Evolutionary conservation across 139 green algal species (phyloP).

Genomic region (Auxenochlorella pyrenoidosa): DNA sequence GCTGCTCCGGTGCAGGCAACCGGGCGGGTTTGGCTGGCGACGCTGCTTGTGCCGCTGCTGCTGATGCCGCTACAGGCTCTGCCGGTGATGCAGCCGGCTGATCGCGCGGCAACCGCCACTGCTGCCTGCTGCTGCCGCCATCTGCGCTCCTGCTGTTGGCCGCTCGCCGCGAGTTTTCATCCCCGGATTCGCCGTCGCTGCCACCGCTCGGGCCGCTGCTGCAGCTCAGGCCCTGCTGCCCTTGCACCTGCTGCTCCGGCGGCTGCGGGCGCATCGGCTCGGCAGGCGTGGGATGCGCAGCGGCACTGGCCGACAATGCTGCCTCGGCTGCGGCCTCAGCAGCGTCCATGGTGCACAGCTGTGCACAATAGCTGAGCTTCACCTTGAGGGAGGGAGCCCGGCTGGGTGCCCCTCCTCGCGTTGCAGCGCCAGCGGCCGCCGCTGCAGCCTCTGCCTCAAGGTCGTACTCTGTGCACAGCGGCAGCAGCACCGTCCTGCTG

Average conservation of each 20-base stretch:
- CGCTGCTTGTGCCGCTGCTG: not conserved
- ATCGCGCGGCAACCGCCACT: not conserved
- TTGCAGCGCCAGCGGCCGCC: not conserved
- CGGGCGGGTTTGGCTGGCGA: not conserved
- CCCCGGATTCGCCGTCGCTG: not conserved
- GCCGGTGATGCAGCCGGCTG: not conserved
- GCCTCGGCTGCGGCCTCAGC: slow-evolving; percentile 7
- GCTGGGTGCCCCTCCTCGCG: not conserved
- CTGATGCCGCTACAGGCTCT: not conserved
- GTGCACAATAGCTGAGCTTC: not conserved
- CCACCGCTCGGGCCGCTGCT: not conserved
- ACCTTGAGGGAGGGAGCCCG: slow-evolving; percentile 10
- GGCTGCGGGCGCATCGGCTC: not conserved
- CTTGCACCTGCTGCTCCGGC: not conserved
- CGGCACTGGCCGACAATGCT: not conserved
- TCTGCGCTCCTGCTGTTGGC: not conserved
- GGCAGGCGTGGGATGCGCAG: not conserved
- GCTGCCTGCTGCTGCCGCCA: not conserved
- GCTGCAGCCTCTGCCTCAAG: not conserved
- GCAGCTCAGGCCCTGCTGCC: not conserved
- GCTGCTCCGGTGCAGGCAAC: not conserved
- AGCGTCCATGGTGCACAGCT: slow-evolving; percentile 29
- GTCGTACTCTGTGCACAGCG: slow-evolving; percentile 32
- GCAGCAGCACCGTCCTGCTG: slow-evolving; percentile 6
- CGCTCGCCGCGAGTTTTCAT: slow-evolving; percentile 4